Base-by-base conservation (phyloP, 78 protist species). In the Planoprotostelium fungivorum region DNA sequence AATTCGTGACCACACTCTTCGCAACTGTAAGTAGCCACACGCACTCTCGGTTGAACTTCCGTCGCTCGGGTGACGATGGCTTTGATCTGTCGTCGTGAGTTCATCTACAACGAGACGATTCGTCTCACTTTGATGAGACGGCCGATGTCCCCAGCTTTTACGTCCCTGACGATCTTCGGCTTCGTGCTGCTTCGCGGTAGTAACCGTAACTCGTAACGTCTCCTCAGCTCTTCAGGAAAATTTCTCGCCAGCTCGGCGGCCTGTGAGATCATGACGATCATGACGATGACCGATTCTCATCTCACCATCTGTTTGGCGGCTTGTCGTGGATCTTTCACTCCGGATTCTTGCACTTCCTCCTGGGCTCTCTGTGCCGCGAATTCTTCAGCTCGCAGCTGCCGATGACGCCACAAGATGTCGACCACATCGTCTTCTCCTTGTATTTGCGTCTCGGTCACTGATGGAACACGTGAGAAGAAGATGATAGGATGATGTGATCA, bases 11-110 rank as follows among this genome's bases (percentile, higher is more conserved):
- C 96, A 93, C 99, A 98, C 38, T 25, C 28, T 38, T 97, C 99
- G 91, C 99, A 99, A 23, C 97, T 92, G 95, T 98, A 99, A 35
- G 99, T 98, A 29, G 98, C 99, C 5, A 99, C 98, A 0, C 37
- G 1, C 1, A 97, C 87, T 90, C 88, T 84, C 35, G 99, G 99
- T 89, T 95, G 93, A 23, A 98, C 99, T 23, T 96, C 98, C 0
- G 99, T 92, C 28, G 89, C 94, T 28, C 99, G 89, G 34, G 99
- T 98, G 36, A 98, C 99, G 23, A 99, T 95, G 35, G 99, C 99
- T 1, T 34, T 86, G 29, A 91, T 84, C 39, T 90, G 95, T 73
- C 86, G 89, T 85, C 90, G 84, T 34, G 16, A 87, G 92, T 38
- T 0, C 87, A 23, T 34, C 90, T 35, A 23, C 87, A 91, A 36